phyloP scores from a whole-genome alignment of 83 land plant species.

The Isoetes engelmannii region DNA sequence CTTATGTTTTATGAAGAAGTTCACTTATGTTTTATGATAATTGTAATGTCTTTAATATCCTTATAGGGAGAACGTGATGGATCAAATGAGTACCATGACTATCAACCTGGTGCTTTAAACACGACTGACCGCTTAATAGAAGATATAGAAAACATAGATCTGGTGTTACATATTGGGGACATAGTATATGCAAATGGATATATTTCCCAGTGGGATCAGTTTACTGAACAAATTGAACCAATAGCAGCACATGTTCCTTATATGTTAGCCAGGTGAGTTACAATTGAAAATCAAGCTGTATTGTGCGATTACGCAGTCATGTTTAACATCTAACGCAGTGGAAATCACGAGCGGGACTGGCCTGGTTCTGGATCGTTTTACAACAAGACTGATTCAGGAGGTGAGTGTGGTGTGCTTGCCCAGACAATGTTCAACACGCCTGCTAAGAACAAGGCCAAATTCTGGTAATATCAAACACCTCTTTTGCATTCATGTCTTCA shows the following conservation, averaged over 20 bases:
- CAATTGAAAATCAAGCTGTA: neutral
- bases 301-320: neutral
- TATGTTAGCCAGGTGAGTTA: constrained; percentile 57
- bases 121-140: constrained; percentile 61
- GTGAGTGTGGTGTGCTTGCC: constrained; percentile 26
- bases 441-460: too few species aligned
- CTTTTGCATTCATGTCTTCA: too few species aligned
- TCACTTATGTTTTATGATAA: neutral
- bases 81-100: constrained; percentile 70
- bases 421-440: constrained; percentile 17
- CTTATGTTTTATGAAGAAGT: neutral
- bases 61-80: constrained; percentile 70
- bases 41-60: neutral
- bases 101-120: constrained; percentile 63
- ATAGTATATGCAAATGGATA: constrained; percentile 84
- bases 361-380: constrained; percentile 23
- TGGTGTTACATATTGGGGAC: constrained; percentile 79
- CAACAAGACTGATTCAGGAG: constrained; percentile 19
- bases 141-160: constrained; percentile 67
- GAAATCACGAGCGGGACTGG: constrained; percentile 35
- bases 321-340: constrained; percentile 13
- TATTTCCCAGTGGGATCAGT: constrained; percentile 90
- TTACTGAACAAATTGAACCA: constrained; percentile 58
- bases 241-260: constrained; percentile 72
- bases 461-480: too few species aligned